phyloP scores from a whole-genome alignment of 108 stramenopile genomes.

The Fistulifera solaris region DNA sequence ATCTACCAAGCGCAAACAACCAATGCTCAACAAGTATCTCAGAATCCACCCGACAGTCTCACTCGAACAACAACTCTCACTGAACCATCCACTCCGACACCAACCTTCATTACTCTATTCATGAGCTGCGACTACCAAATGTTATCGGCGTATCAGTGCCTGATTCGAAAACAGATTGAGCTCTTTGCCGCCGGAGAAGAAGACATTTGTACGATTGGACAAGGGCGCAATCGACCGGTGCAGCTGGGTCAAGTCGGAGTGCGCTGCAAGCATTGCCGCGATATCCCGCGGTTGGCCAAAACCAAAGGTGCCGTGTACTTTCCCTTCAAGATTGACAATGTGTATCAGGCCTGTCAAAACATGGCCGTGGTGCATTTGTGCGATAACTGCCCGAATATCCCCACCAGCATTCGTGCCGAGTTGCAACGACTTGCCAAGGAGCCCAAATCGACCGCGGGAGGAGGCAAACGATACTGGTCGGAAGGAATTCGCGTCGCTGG shows the following conservation, averaged over 20 bases:
- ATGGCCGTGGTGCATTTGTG: constrained; percentile 26
- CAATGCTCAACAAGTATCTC: no score
- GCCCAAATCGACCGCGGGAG: constrained; percentile 1
- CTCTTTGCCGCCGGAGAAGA: constrained; percentile 12
- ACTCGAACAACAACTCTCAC: no score
- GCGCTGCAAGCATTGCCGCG: constrained; percentile 58
- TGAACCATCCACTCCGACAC: no score
- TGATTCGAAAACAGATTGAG: constrained; percentile 11
- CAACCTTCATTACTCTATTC: not conserved
- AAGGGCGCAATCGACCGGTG: constrained; percentile 31
- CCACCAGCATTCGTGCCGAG: not conserved
- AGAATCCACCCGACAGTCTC: no score
- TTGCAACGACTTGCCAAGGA: not conserved
- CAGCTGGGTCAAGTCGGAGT: constrained; percentile 60
- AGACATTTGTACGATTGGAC: constrained; percentile 8
- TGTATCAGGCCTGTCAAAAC: constrained; percentile 63
- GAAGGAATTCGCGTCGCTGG: not conserved
- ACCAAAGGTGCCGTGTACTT: constrained; percentile 61
- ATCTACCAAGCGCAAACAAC: no score
- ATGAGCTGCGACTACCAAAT: no score
- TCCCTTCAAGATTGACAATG: constrained; percentile 42
- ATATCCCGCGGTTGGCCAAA: constrained; percentile 37
- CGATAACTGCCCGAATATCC: constrained; percentile 14
- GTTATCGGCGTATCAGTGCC: not conserved
- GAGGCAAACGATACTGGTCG: constrained; percentile 14